Percentiles rank a stretch among this genome's conserved stretches.
phyloP scores from a whole-genome alignment of 768 basidiomycete genomes.

The Russula compacta region DNA sequence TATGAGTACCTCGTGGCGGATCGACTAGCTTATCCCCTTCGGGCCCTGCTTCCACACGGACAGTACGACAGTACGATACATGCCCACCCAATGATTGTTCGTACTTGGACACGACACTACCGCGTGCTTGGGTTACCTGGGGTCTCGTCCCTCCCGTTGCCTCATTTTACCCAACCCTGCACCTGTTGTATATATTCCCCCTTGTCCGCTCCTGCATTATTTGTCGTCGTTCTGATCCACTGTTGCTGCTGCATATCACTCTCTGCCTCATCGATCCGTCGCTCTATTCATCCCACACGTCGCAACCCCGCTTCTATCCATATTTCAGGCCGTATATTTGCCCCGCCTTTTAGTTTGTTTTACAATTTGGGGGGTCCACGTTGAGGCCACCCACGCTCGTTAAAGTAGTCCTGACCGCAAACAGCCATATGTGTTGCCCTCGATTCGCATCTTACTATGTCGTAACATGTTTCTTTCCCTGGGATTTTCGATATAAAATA shows the following conservation, averaged over 20 bases:
- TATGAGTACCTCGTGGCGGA: constrained; percentile 30
- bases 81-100: constrained; percentile 4
- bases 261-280: constrained; percentile 13
- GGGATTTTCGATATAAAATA: not conserved
- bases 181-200: constrained; percentile 13
- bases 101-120: constrained; percentile 2
- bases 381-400: constrained; percentile 12
- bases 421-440: constrained; percentile 5
- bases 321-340: constrained; percentile 12
- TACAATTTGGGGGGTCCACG: constrained; percentile 3
- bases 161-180: not conserved
- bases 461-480: not conserved
- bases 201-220: constrained; percentile 10
- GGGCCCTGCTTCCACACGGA: not conserved
- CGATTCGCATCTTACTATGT: constrained; percentile 13
- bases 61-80: constrained; percentile 8
- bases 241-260: constrained; percentile 21
- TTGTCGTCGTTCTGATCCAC: constrained; percentile 15
- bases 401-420: constrained; percentile 7
- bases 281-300: constrained; percentile 16
- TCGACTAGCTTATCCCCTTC: not conserved
- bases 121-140: not conserved
- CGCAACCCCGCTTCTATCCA: constrained; percentile 11
- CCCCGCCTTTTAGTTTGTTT: constrained; percentile 12
- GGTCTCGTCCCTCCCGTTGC: not conserved